Percentiles rank a stretch among this genome's conserved stretches.
These are phyloP conservation scores for Adenanthera pavonina DNA, from an alignment of 306 rosid species.

Conservation along the genomic window DNA sequence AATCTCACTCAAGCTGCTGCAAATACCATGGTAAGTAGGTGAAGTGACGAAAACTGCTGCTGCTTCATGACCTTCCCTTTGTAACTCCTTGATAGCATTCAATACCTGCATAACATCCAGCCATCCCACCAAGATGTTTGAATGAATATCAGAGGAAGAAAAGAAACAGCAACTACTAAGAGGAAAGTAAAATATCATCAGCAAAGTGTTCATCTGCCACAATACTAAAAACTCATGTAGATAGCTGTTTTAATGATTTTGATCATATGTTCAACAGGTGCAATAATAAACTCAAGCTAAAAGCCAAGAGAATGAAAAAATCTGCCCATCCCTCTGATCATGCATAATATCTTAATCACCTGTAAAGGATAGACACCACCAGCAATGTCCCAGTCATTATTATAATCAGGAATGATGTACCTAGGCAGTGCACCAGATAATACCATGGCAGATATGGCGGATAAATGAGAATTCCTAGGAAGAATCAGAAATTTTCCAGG, in stretches of 20 bases:
- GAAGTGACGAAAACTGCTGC: conserved; percentile 86
- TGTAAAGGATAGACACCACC: conserved; percentile 67
- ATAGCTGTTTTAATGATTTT: neutral
- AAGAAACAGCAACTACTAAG: neutral
- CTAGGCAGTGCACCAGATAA: conserved; percentile 84
- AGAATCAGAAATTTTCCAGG: conserved; percentile 77
- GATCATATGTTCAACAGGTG: conserved; percentile 14
- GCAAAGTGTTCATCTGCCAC: neutral
- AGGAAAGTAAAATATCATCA: neutral
- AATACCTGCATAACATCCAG: conserved; percentile 59
- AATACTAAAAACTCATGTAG: conserved; percentile 4
- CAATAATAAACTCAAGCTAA: neutral
- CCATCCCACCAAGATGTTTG: conserved; percentile 19
- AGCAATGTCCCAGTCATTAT: conserved; percentile 74
- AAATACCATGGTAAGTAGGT: conserved; percentile 87
- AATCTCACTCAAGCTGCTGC: conserved; percentile 70
- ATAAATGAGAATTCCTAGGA: conserved; percentile 80
- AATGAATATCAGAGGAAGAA: conserved; percentile 6
- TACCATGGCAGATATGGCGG: conserved; percentile 79
- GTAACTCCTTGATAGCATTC: conserved; percentile 62
- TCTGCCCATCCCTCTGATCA: neutral
- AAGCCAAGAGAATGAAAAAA: neutral
- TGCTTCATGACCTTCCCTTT: conserved; percentile 63
- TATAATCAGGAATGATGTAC: conserved; percentile 76
- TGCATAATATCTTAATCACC: conserved; percentile 41